Base-by-base conservation (phyloP, 2,329 filamentous ascomycete species). In the Neonectria ditissima region DNA sequence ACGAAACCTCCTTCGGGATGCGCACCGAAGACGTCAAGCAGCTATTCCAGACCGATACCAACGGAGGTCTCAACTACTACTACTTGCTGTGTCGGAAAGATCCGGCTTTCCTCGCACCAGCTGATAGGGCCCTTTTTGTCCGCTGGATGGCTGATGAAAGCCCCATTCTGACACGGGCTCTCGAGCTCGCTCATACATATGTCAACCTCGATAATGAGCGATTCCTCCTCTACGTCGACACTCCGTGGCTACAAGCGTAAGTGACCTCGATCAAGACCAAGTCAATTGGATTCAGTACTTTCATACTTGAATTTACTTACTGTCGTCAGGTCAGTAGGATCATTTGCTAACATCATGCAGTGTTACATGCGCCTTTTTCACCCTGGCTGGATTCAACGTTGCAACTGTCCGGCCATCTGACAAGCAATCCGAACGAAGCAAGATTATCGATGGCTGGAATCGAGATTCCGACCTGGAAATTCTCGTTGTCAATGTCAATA, bases 191-290 rank as follows among this genome's bases (percentile, higher is more conserved):
- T n/a, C 11, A n/a, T 26, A 3, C 37, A 8, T 56, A 56, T 18
- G 26, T 62, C 7, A n/a, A 30, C 8, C 10, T 18, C 5, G 8
- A 58, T 11, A 51, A 47, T n/a, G 39, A 62, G n/a, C 53, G 37
- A n/a, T 8, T 62, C 30, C 37, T 57, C 7, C 16, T 62, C 11
- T 62, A 52, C 39, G 45, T 57, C 2, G 59, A 62, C 14, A 56
- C 47, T 2, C 28, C 39, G 2, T 62, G 45, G 53, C 56, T 62
- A 14, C 45, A 62, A 22, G 8, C 14, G 53, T 62, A 57, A 62
- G 53, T 57, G 4, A 32, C 30, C 30, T 9, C 30, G 9, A 5
- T 9, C 11, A 32, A 32, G n/a, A 26, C 24, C 6, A 26, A 26
- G 4, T 6, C 24, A 4, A 6, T 6, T 26, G 4, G 24, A 26